Evolutionary conservation across 805 yeast genomes (phyloP).

Genomic region (Komagataella pseudopastoris): DNA sequence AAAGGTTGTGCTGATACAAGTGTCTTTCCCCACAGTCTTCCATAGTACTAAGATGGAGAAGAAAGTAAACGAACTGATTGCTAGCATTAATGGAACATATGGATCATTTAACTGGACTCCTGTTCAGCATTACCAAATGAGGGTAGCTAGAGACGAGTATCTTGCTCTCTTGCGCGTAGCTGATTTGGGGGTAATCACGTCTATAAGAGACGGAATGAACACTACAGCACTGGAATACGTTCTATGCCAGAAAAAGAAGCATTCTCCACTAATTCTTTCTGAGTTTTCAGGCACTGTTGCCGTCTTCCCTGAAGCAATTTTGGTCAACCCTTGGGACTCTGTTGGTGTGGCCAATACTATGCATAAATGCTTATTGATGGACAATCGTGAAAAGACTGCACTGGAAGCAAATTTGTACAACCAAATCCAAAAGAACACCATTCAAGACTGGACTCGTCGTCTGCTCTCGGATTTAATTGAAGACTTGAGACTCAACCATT

Average conservation of each 20-base stretch:
- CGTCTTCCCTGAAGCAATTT: constrained; percentile 56
- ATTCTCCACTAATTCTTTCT: constrained; percentile 71
- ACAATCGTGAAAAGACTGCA: constrained; percentile 26
- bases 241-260: constrained; percentile 64
- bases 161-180: constrained; percentile 80
- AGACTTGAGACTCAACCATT: constrained; percentile 16
- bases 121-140: constrained; percentile 84
- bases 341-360: constrained; percentile 85
- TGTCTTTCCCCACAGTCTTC: constrained; percentile 64
- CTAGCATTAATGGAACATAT: constrained; percentile 70
- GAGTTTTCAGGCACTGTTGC: constrained; percentile 88
- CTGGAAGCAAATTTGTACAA: constrained; percentile 44
- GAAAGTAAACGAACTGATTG: constrained; percentile 71
- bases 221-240: constrained; percentile 90
- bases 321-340: constrained; percentile 95
- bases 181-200: constrained; percentile 78
- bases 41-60: constrained; percentile 58
- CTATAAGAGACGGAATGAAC: constrained; percentile 93
- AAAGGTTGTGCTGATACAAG: constrained; percentile 81
- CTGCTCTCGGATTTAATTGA: constrained; percentile 39
- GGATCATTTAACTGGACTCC: constrained; percentile 80
- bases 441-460: constrained; percentile 67
- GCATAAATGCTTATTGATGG: constrained; percentile 49
- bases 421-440: constrained; percentile 55
- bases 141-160: constrained; percentile 80